These are phyloP conservation scores for Ustilago lituana DNA, from an alignment of 1,284 basidiomycete species.

Conservation along the genomic window DNA sequence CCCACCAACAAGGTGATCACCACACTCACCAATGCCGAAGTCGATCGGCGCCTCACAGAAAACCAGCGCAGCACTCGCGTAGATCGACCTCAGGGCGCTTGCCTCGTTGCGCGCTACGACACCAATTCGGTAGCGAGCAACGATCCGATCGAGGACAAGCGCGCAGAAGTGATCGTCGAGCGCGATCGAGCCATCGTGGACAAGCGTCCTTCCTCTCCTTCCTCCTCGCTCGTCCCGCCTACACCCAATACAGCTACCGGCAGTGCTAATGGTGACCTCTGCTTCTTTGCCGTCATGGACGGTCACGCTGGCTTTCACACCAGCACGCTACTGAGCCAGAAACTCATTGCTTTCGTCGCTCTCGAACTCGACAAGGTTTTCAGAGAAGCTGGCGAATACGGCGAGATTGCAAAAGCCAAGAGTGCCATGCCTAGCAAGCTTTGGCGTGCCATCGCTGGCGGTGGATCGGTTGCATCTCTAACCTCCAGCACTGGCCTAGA, in stretches of 20 bases:
- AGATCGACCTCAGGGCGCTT: conserved; percentile 55
- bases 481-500: conserved; percentile 67
- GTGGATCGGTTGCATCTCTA: conserved; percentile 17
- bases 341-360: conserved; percentile 85
- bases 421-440: conserved; percentile 60
- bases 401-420: conserved; percentile 58
- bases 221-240: conserved; percentile 12
- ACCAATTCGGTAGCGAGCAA: conserved; percentile 65
- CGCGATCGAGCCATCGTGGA: conserved; percentile 56
- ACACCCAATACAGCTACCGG: conserved; percentile 25
- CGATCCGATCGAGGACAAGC: conserved; percentile 64
- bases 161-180: conserved; percentile 65
- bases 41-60: conserved; percentile 57
- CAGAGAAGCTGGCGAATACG: conserved; percentile 67
- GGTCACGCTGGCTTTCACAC: conserved; percentile 89
- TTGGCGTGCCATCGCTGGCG: conserved; percentile 62
- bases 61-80: conserved; percentile 62
- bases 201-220: conserved; percentile 13
- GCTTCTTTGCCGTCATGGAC: conserved; percentile 88
- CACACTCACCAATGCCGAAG: conserved; percentile 57
- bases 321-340: conserved; percentile 82
- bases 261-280: conserved; percentile 54
- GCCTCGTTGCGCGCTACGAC: conserved; percentile 64
- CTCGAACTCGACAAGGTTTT: conserved; percentile 75
- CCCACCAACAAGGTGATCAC: conserved; percentile 58